These are phyloP conservation scores for Puccinellia tenuiflora DNA, from an alignment of 176 grass and related monocot species.

Conservation along the genomic window DNA sequence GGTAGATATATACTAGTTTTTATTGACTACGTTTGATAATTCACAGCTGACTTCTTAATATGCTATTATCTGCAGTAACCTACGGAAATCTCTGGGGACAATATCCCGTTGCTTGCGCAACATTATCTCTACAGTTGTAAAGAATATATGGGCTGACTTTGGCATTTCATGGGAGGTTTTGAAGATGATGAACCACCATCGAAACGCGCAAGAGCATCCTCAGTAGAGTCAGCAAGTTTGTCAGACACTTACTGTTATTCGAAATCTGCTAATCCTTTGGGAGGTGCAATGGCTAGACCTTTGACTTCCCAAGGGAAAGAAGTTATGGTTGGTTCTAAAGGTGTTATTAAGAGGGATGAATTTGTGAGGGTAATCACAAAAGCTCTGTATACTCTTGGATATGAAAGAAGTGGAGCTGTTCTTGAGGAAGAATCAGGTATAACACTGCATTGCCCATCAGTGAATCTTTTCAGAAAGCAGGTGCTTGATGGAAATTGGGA, in stretches of 20 bases:
- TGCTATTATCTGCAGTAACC: conserved; percentile 30
- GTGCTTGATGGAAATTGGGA: conserved; percentile 83
- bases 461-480: conserved; percentile 76
- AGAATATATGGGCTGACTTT: conserved; percentile 77
- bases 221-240: conserved; percentile 52
- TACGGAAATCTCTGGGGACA: not conserved
- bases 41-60: not conserved
- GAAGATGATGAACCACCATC: conserved; percentile 83
- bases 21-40: conserved; percentile 6
- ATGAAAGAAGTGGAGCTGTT: conserved; percentile 70
- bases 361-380: conserved; percentile 92
- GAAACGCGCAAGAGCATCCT: conserved; percentile 76
- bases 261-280: conserved; percentile 71
- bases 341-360: conserved; percentile 83
- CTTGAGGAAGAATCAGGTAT: conserved; percentile 98
- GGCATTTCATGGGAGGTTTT: conserved; percentile 95
- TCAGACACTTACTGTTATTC: conserved; percentile 40
- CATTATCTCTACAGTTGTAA: conserved; percentile 24
- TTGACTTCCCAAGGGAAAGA: conserved; percentile 78
- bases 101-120: not conserved
- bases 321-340: conserved; percentile 71
- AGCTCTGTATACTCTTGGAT: conserved; percentile 83
- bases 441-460: conserved; percentile 51
- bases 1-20: not conserved
- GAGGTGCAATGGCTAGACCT: conserved; percentile 82